These are phyloP conservation scores for Globisporangium carolinianum DNA, from an alignment of 352 stramenopile genomes.

Conservation along the genomic window DNA sequence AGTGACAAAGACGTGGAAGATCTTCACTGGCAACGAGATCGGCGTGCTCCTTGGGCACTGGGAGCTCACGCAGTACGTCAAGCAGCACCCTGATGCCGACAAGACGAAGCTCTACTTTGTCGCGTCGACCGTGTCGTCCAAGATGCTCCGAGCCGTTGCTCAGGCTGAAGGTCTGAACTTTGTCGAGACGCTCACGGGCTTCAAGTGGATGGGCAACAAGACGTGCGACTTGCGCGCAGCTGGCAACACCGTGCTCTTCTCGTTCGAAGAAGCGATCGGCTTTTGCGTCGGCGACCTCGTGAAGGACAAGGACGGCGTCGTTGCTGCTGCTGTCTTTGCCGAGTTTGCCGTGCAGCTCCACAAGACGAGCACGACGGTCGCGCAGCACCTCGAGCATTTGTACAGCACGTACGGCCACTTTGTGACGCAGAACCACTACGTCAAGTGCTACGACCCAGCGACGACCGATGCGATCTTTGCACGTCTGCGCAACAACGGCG, in stretches of 20 bases:
- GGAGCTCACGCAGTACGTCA: slow-evolving; percentile 71
- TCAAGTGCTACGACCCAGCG: slow-evolving; percentile 90
- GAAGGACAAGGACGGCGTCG: slow-evolving; percentile 98
- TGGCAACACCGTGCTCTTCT: slow-evolving; percentile 93
- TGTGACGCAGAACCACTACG: slow-evolving; percentile 96
- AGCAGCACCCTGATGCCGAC: slow-evolving; percentile 44
- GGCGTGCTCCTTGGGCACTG: slow-evolving; percentile 93
- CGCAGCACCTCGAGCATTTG: slow-evolving; percentile 77
- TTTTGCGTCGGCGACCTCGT: slow-evolving; percentile 96
- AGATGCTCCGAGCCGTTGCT: slow-evolving; percentile 93
- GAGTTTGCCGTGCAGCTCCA: slow-evolving; percentile 85
- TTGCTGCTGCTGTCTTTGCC: slow-evolving; percentile 84
- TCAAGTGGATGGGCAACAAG: slow-evolving; percentile 98
- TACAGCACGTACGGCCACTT: slow-evolving; percentile 96
- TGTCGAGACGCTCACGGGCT: slow-evolving; percentile 97
- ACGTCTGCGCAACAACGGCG: slow-evolving; percentile 86
- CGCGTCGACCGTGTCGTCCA: slow-evolving; percentile 95
- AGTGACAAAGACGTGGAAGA: slow-evolving; percentile 83
- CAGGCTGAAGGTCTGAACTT: slow-evolving; percentile 91
- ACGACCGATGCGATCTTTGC: slow-evolving; percentile 89
- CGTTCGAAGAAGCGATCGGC: slow-evolving; percentile 98
- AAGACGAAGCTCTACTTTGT: slow-evolving; percentile 85
- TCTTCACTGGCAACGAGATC: slow-evolving; percentile 99
- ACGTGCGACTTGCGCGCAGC: slow-evolving; percentile 64
- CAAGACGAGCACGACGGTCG: slow-evolving; percentile 51